Base-by-base conservation (phyloP, 2,329 filamentous ascomycete genomes). In the Phyllosticta ampelicida region DNA sequence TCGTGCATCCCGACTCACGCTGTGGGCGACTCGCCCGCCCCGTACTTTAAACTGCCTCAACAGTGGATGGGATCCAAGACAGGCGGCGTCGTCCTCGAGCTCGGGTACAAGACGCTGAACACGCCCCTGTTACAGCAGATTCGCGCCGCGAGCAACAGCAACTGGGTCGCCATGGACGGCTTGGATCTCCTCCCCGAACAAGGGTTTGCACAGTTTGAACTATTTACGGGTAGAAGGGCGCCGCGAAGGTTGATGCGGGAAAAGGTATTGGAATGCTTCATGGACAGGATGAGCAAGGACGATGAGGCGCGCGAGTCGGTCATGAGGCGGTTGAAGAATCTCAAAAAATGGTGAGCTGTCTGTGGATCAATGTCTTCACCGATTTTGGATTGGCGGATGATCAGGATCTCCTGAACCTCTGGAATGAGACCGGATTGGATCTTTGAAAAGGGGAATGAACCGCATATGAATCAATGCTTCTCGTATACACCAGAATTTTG, bases 191-290 rank as follows among this genome's bases (percentile, higher is more conserved):
- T 92, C 13, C 86, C 86, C 0, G 88, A 91, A 68, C 87, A 91
- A 67, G 88, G 86, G 0, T 88, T 88, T 70, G 87, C 87, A 1
- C 87, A 91, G 65, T 92, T 91, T 66, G 88, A 92, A 70, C 72
- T 91, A 2, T 89, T 91, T 68, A 90, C 87, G 0, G 87, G 87
- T 0, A 77, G 86, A 52, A 80, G 85, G 68, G 86, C 86, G 16
- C 87, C 87, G 1, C 79, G 87, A 23, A 75, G 82, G 51, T 70
- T 87, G 44, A 91, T 92, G 87, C 80, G 86, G 61, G 76, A 81
- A 49, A 84, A 85, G 64, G 83, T 86, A 11, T 64, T 76, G 61
- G 63, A 44, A 20, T 23, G 51, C 3, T 59, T 54, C 56, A 54
- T 51, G 11, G 51, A 59, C 23, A 52, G 54, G 29, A 54, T 51